phyloP scores from a whole-genome alignment of 2,329 filamentous ascomycete species.

The Arthrocladium fulminans region DNA sequence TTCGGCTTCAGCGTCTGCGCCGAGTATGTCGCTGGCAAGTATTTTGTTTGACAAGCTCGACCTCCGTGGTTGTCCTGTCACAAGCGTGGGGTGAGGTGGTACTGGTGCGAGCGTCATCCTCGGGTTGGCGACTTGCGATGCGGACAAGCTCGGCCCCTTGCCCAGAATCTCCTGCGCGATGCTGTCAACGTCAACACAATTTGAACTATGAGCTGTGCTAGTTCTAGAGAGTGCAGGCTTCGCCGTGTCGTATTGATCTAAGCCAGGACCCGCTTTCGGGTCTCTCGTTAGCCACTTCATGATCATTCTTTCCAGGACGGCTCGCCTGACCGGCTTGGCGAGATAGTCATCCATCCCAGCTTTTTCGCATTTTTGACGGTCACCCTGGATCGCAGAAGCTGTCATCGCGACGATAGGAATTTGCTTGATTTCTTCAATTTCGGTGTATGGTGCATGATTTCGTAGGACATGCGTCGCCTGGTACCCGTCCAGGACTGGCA shows the following conservation, averaged over 20 bases:
- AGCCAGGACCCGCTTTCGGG: conserved; percentile 14
- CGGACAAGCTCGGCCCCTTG: background rate
- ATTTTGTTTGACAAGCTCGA: conserved; percentile 23
- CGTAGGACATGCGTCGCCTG: conserved; percentile 65
- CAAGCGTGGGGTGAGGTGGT: conserved; percentile 19
- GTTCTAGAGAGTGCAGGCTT: conserved; percentile 10
- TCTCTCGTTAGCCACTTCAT: conserved; percentile 51
- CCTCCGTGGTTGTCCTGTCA: conserved; percentile 20
- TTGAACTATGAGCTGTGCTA: conserved; percentile 18
- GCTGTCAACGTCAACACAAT: conserved; percentile 16
- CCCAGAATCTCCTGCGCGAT: conserved; percentile 16
- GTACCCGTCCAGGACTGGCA: conserved; percentile 70
- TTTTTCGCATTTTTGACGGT: conserved; percentile 62
- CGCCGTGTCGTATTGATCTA: background rate
- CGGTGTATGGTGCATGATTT: conserved; percentile 57
- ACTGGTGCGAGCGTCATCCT: conserved; percentile 1
- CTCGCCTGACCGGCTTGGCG: conserved; percentile 63
- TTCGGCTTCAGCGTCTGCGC: conserved; percentile 33
- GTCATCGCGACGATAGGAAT: conserved; percentile 78
- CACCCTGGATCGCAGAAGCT: conserved; percentile 67
- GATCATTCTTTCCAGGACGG: conserved; percentile 60
- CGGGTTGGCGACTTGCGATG: background rate
- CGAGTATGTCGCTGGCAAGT: conserved; percentile 21
- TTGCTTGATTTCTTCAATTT: conserved; percentile 45
- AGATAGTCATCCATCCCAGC: conserved; percentile 72